phyloP scores from a whole-genome alignment of 768 basidiomycete genomes.

The Leccinum longicurvipes region DNA sequence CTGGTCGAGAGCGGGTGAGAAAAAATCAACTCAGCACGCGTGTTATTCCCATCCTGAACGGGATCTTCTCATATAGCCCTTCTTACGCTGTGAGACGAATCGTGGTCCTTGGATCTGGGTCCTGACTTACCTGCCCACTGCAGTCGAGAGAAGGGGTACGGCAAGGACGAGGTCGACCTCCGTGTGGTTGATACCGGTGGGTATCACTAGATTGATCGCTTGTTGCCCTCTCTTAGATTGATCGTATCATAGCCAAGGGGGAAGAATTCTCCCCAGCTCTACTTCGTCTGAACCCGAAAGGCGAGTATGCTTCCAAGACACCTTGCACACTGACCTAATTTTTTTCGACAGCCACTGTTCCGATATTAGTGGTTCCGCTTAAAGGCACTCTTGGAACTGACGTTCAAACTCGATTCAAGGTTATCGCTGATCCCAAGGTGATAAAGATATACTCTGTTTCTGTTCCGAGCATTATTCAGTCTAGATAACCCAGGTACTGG shows the following conservation, averaged over 20 bases:
- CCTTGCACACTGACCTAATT: conserved; percentile 9
- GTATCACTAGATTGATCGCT: conserved; percentile 7
- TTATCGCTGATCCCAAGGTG: conserved; percentile 70
- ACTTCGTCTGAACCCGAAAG: conserved; percentile 75
- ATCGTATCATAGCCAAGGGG: conserved; percentile 59
- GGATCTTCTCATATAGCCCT: conserved; percentile 37
- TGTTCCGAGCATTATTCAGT: background rate
- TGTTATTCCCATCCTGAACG: background rate
- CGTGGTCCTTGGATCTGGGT: background rate
- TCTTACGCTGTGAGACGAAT: conserved; percentile 48
- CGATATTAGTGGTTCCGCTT: conserved; percentile 82
- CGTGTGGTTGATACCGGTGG: conserved; percentile 64
- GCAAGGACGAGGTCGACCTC: conserved; percentile 67
- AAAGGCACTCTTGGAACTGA: conserved; percentile 66
- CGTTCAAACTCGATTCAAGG: conserved; percentile 76
- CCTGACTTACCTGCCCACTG: conserved; percentile 2
- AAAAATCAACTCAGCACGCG: background rate
- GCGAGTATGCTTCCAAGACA: conserved; percentile 30
- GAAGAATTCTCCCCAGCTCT: conserved; percentile 77
- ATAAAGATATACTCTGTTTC: background rate
- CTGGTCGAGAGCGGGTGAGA: conserved; percentile 65
- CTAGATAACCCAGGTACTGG: conserved; percentile 50
- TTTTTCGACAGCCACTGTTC: conserved; percentile 60
- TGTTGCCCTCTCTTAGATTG: background rate
- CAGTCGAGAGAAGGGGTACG: conserved; percentile 80